Base-by-base conservation (phyloP, 306 rosid species). In the Neltuma alba region DNA sequence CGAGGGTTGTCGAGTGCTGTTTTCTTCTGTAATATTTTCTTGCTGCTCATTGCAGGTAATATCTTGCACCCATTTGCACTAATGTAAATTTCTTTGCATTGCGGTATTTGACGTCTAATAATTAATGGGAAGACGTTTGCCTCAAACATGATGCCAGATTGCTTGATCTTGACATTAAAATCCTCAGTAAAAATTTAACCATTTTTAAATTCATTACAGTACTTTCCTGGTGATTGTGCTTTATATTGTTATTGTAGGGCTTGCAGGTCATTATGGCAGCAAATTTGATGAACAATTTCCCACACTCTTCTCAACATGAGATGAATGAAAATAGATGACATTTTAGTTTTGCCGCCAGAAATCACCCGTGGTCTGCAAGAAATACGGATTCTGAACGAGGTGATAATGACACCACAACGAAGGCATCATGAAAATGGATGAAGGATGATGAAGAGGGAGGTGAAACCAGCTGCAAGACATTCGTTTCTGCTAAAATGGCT, bases 31-130 rank as follows among this genome's bases (percentile, higher is more conserved):
- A 41, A 33, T 70, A 15, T 13, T 37, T 48, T 76, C 42, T 82
- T 48, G 63, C 44, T 10, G 75, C 63, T 20, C 75, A 61, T 66
- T 64, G 71, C 75, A 82, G 84, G 79, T 84, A 80, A 31, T 71
- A 5, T 72, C 76, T 31, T 44, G 55, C 78, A 27, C 65, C 12
- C 13, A 72, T 73, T 36, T 21, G 30, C 21, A 28, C 33, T 18
- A 27, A 77, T 74, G 20, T 36, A n/a, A 54, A 31, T 83, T 76
- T 50, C 44, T 47, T 62, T 71, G 55, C 76, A 21, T 5, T 21
- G 28, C 21, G 21, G 6, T 11, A 50, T 66, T 80, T 33, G 50
- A 79, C 64, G 57, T 80, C 60, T 74, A 44, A 58, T 74, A 57
- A 11, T 15, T 27, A 38, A 18, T 30, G 20, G 74, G 38, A 40